Base-by-base conservation (phyloP, 345 rosid genomes). In the Pugionium dolabratum region DNA sequence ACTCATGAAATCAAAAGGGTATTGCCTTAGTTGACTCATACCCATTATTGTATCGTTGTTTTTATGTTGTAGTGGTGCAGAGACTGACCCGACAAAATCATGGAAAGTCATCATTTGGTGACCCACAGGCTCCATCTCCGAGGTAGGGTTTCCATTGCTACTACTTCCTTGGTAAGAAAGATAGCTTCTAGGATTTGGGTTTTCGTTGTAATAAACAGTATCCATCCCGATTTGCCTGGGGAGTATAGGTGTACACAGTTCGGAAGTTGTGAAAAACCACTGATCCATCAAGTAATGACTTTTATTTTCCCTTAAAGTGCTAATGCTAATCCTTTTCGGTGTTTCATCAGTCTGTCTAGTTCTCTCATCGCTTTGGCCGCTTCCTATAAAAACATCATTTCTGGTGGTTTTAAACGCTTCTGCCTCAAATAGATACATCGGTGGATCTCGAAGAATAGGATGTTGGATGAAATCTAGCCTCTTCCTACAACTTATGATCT, bases 81-180 rank as follows among this genome's bases (percentile, higher is more conserved):
- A 43, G 47, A 44, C 36, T 62, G 63, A 34, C 0, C 50, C 50
- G 39, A 2, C 5, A 33, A 37, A 37, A 39, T 9, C 64, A 55
- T 11, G 2, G 4, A 33, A 55, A 26, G 7, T 11, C 32, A 47
- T 47, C 7, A 4, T 6, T 48, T 10, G 70, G 0, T 18, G 60
- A 47, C 2, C 8, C 25, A 9, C 2, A 3, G 50, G n/a, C 43
- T 32, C 37, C 71, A 65, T 65, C 29, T 65, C 76, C 41, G 59
- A 3, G 51, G 35, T 37, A 51, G 9, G 10, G 27, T 18, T 39
- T 64, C 47, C 54, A 1, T 44, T 58, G 71, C 61, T 72, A 35
- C 35, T 43, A 3, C 50, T 65, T 58, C 56, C 37, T 59, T 65
- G 67, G 34, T 29, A 44, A 0, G 10, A 56, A 70, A 30, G 46